Conservation (phyloP, 2,329 filamentous ascomycete genomes). For the Verruconis gallopava region DNA sequence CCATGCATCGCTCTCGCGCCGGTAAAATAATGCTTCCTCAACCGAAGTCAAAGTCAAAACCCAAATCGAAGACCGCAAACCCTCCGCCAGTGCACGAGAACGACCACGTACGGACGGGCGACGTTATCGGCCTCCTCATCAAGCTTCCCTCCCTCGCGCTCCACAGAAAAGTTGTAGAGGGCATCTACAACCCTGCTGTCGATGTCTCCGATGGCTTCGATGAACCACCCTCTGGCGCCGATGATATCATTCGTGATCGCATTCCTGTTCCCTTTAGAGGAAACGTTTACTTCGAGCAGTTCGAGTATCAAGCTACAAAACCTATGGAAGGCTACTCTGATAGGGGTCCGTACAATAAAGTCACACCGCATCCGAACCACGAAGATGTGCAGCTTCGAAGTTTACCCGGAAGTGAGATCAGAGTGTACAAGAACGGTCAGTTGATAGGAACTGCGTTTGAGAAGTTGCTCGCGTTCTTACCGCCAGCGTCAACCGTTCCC, state of each 20-base stretch:
- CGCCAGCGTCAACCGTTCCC: slow-evolving; percentile 53
- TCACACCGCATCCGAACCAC: slow-evolving; percentile 66
- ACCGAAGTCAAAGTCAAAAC: slow-evolving; percentile 25
- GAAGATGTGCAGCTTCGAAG: slow-evolving; percentile 64
- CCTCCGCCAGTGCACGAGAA: slow-evolving; percentile 41
- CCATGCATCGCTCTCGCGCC: slow-evolving; percentile 86
- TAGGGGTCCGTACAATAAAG: slow-evolving; percentile 43
- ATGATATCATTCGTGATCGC: slow-evolving; percentile 86
- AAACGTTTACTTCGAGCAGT: slow-evolving; percentile 86
- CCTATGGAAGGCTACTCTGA: slow-evolving; percentile 59
- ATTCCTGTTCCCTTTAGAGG: slow-evolving; percentile 90
- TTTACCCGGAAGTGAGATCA: slow-evolving; percentile 73
- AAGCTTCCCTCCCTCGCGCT: slow-evolving; percentile 73
- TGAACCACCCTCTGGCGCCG: slow-evolving; percentile 21
- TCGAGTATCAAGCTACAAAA: slow-evolving; percentile 77
- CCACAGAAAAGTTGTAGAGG: slow-evolving; percentile 78
- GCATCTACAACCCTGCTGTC: slow-evolving; percentile 75
- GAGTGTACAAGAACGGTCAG: slow-evolving; percentile 84
- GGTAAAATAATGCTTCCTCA: slow-evolving; percentile 53
- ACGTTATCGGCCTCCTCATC: slow-evolving; percentile 89
- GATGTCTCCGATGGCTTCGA: slow-evolving; percentile 51
- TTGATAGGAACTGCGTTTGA: slow-evolving; percentile 79
- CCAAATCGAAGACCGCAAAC: slow-evolving; percentile 20
- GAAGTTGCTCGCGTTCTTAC: slow-evolving; percentile 78
- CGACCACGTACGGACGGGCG: slow-evolving; percentile 72